Evolutionary conservation across 192 early-diverging fungal genomes (phyloP).

Genomic region (Coemansia sp.): DNA sequence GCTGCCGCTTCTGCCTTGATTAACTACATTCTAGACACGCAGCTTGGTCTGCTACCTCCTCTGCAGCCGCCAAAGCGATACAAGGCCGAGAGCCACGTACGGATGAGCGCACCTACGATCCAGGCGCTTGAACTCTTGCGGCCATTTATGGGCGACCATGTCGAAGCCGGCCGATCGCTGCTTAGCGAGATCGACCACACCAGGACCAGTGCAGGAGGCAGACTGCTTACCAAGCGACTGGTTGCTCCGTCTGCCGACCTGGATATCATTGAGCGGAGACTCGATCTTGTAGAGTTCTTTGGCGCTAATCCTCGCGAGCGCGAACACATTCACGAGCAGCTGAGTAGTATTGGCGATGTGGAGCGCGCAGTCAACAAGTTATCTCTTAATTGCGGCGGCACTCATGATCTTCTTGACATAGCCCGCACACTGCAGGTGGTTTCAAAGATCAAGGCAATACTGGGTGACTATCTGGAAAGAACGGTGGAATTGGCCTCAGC

Average conservation of each 20-base stretch:
- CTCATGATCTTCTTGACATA: slow-evolving; percentile 64
- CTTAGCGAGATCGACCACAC: slow-evolving; percentile 75
- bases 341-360: slow-evolving; percentile 64
- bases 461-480: slow-evolving; percentile 27
- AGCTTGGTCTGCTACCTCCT: slow-evolving; percentile 62
- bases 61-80: slow-evolving; percentile 66
- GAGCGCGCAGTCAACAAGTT: slow-evolving; percentile 70
- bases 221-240: slow-evolving; percentile 73
- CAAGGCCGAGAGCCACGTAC: slow-evolving; percentile 59
- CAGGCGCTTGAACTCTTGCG: slow-evolving; percentile 74
- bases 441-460: slow-evolving; percentile 40
- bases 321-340: slow-evolving; percentile 50
- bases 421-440: slow-evolving; percentile 61
- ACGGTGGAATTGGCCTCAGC: neutral
- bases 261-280: slow-evolving; percentile 65
- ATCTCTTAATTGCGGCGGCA: slow-evolving; percentile 65
- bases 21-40: slow-evolving; percentile 72
- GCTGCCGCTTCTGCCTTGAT: slow-evolving; percentile 57
- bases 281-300: slow-evolving; percentile 79
- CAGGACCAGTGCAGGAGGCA: slow-evolving; percentile 73
- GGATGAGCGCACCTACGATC: slow-evolving; percentile 80
- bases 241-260: slow-evolving; percentile 66
- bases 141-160: slow-evolving; percentile 55
- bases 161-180: slow-evolving; percentile 61
- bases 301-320: slow-evolving; percentile 55